Evolutionary conservation across 2,329 filamentous ascomycete genomes (phyloP).

Genomic region (Cladosporium sp.): DNA sequence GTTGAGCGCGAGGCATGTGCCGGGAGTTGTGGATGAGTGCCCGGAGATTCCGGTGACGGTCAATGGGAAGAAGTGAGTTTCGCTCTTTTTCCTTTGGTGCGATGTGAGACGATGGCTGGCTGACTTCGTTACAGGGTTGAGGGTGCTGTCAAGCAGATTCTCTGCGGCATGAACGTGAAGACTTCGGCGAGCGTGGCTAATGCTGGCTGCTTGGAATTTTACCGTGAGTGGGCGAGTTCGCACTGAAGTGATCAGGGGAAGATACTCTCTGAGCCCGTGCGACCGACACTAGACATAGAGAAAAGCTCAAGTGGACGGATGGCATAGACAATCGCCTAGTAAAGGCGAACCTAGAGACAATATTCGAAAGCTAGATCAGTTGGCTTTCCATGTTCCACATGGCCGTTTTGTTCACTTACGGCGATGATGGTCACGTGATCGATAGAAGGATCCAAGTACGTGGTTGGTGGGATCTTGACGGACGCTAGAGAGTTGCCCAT

Average conservation of each 20-base stretch:
- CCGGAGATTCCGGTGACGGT: constrained; percentile 84
- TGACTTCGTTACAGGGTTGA: constrained; percentile 52
- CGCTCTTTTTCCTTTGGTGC: constrained; percentile 32
- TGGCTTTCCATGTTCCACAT: too few species aligned
- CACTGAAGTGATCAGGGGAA: constrained; percentile 29
- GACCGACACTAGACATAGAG: background rate
- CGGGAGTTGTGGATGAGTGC: constrained; percentile 72
- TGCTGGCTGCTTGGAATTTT: constrained; percentile 81
- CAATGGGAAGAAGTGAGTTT: constrained; percentile 76
- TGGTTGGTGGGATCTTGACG: too few species aligned
- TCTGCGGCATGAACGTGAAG: constrained; percentile 80
- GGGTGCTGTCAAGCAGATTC: constrained; percentile 90
- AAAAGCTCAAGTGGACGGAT: too few species aligned
- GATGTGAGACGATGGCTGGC: background rate
- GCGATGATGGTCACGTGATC: too few species aligned
- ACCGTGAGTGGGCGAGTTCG: constrained; percentile 64
- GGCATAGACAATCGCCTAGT: too few species aligned
- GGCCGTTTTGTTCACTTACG: too few species aligned
- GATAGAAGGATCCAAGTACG: too few species aligned
- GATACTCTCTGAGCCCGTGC: background rate
- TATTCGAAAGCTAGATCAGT: too few species aligned
- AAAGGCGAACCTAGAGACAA: too few species aligned
- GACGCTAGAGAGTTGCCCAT: too few species aligned
- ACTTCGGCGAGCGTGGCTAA: constrained; percentile 93
- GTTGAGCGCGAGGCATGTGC: constrained; percentile 83